These are phyloP conservation scores for Amanita pseudoporphyria DNA, from an alignment of 768 basidiomycete species.

Conservation along the genomic window DNA sequence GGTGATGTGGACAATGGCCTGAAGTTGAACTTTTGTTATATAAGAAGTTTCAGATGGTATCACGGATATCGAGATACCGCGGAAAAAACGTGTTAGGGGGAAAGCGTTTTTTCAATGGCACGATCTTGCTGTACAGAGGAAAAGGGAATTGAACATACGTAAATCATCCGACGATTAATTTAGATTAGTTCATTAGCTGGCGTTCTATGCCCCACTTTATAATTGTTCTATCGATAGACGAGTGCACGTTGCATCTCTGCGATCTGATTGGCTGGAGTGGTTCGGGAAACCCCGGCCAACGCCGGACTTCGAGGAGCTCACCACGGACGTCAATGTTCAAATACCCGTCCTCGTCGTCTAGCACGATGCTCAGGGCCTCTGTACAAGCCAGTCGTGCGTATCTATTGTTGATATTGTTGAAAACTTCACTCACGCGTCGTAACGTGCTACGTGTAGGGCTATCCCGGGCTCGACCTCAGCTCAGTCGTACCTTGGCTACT, in stretches of 20 bases:
- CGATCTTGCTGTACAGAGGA: too few relatives aligned
- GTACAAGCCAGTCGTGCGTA: constrained; percentile 20
- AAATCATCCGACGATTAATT: too few relatives aligned
- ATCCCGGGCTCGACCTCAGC: background rate
- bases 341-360: constrained; percentile 25
- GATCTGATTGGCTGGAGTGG: background rate
- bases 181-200: too few relatives aligned
- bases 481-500: constrained; percentile 50
- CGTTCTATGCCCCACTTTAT: background rate
- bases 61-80: too few relatives aligned
- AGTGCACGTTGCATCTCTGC: background rate
- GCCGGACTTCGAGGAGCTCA: constrained; percentile 16
- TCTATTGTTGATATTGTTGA: background rate
- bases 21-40: too few relatives aligned
- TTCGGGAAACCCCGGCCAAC: constrained; percentile 22
- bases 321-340: constrained; percentile 26
- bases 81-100: too few relatives aligned
- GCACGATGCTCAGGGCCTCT: constrained; percentile 23
- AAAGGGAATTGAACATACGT: too few relatives aligned
- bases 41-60: too few relatives aligned
- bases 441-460: constrained; percentile 18
- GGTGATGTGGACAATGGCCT: too few relatives aligned
- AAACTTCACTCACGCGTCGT: constrained; percentile 8
- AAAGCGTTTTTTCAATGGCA: too few relatives aligned
- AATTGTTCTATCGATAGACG: too few relatives aligned